Evolutionary conservation across 2,329 filamentous ascomycete genomes (phyloP).

Genomic region (Aspergillus floridensis): DNA sequence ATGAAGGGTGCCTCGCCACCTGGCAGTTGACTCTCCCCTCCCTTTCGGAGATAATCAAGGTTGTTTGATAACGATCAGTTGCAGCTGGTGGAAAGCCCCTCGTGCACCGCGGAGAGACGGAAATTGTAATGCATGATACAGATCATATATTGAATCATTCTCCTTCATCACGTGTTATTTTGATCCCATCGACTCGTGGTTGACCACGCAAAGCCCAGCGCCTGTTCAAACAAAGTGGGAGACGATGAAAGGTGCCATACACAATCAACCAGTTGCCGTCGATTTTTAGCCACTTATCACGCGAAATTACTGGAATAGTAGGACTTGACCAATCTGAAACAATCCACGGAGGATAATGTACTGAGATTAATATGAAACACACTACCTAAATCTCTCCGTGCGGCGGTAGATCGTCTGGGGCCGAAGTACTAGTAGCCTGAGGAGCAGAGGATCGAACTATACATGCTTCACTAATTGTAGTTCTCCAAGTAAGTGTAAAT

Average conservation of each 20-base stretch:
- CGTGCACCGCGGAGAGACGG: background rate
- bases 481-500: background rate
- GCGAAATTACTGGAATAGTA: background rate
- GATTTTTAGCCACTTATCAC: background rate
- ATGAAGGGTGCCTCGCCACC: conserved; percentile 14
- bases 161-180: background rate
- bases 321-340: background rate
- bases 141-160: background rate
- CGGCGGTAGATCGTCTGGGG: background rate
- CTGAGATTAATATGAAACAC: background rate
- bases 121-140: background rate
- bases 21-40: conserved; percentile 11
- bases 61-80: conserved; percentile 5
- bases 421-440: background rate
- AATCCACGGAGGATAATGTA: background rate
- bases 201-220: background rate
- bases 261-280: background rate
- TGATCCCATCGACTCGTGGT: background rate
- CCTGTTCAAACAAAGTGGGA: background rate
- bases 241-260: background rate
- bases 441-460: background rate
- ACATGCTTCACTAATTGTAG: background rate
- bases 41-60: conserved; percentile 6
- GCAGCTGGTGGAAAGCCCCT: background rate
- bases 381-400: background rate